These are phyloP conservation scores for Aristolochia fimbriata DNA, from an alignment of 164 flowering plant species.

Conservation along the genomic window DNA sequence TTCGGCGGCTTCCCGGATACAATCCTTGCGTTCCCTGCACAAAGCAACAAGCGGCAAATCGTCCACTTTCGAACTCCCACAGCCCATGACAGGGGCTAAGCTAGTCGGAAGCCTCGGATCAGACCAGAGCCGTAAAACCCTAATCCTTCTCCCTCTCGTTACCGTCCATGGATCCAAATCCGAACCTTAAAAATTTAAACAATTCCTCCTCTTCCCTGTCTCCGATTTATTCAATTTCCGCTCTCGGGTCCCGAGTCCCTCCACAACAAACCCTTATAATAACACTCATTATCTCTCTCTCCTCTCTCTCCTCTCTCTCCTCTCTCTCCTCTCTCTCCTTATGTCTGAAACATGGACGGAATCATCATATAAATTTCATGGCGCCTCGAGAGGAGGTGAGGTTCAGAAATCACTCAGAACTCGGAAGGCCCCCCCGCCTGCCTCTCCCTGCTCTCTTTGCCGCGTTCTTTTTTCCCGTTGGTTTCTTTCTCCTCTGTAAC, in stretches of 20 bases:
- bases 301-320: too few species aligned
- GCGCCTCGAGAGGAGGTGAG: neutral
- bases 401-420: too few species aligned
- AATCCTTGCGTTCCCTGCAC: slow-evolving; percentile 65
- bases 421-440: neutral
- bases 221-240: too few species aligned
- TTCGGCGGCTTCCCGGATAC: slow-evolving; percentile 56
- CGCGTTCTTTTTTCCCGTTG: neutral
- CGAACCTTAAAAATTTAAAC: neutral
- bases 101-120: neutral
- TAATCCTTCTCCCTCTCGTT: neutral
- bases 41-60: slow-evolving; percentile 58
- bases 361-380: neutral
- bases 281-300: too few species aligned
- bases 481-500: neutral
- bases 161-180: neutral
- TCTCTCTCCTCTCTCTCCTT: too few species aligned
- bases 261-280: too few species aligned
- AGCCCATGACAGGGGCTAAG: slow-evolving; percentile 47
- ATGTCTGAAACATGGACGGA: neutral
- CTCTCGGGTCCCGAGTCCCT: too few species aligned
- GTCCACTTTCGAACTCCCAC: slow-evolving; percentile 70
- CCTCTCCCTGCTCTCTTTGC: neutral
- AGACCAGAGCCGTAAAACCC: neutral
- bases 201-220: too few species aligned